Conservation (phyloP, 768 basidiomycete species). For the Termitomyces bulborhizus region DNA sequence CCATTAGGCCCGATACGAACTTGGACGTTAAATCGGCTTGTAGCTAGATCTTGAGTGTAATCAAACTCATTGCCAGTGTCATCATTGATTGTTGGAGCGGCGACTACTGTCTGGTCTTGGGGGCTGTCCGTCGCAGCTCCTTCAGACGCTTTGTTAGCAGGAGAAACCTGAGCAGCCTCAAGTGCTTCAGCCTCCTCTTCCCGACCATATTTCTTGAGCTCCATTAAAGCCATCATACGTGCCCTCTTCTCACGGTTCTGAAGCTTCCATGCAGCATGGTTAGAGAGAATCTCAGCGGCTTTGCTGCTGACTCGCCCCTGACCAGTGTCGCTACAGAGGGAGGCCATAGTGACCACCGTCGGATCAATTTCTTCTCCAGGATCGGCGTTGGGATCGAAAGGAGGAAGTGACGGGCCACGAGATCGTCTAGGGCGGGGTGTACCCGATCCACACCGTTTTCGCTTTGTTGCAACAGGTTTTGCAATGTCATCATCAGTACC, state of each 20-base stretch:
- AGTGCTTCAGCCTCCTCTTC: conserved; percentile 35
- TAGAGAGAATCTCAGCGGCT: conserved; percentile 62
- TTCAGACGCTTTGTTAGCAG: conserved; percentile 14
- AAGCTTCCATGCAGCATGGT: conserved; percentile 68
- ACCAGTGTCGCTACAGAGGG: conserved; percentile 71
- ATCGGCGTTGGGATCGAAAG: conserved; percentile 51
- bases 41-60: conserved; percentile 56
- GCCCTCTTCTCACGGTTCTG: conserved; percentile 61
- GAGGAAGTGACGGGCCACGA: conserved; percentile 45
- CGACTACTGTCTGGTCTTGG: conserved; percentile 4
- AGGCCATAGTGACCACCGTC: conserved; percentile 79
- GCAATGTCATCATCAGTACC: conserved; percentile 11
- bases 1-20: conserved; percentile 85
- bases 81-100: conserved; percentile 24
- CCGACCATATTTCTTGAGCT: conserved; percentile 70
- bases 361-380: conserved; percentile 78
- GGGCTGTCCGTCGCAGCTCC: conserved; percentile 7
- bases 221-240: conserved; percentile 56
- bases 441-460: conserved; percentile 20
- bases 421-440: conserved; percentile 30
- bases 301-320: conserved; percentile 77
- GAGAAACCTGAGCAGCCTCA: conserved; percentile 11
- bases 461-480: conserved; percentile 4
- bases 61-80: conserved; percentile 61
- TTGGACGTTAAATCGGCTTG: conserved; percentile 77